A percentile compares a stretch with the other conserved stretches of the same genome.
Evolutionary conservation across 2,329 filamentous ascomycete genomes (phyloP).

Genomic region (Trichoderma sp.): DNA sequence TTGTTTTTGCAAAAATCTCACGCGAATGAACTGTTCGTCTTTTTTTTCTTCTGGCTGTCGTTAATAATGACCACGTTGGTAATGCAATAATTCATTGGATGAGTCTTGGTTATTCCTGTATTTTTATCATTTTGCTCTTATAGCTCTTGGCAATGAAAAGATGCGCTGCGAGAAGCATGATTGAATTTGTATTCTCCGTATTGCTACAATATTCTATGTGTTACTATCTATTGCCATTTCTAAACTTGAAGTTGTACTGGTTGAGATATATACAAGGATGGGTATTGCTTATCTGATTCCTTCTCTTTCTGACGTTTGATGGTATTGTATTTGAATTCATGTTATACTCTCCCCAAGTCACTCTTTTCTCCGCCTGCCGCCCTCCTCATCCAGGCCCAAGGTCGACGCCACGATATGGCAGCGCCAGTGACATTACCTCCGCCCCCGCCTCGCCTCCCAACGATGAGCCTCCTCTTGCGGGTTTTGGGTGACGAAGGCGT

Average conservation of each 20-base stretch:
- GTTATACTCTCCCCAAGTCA: constrained; percentile 14
- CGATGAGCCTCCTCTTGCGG: constrained; percentile 23
- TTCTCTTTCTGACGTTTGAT: not conserved
- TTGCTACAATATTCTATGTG: not conserved
- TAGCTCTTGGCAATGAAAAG: constrained; percentile 1
- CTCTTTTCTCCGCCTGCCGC: not conserved
- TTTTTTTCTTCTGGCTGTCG: not conserved
- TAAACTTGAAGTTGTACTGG: not conserved
- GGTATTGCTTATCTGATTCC: not conserved
- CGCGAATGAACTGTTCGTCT: constrained; percentile 25
- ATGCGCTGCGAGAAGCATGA: not conserved
- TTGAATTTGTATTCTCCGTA: not conserved
- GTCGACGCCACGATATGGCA: not conserved
- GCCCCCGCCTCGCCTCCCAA: constrained; percentile 12
- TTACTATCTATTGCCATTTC: not conserved
- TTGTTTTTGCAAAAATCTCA: constrained; percentile 1
- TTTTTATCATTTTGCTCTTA: not conserved
- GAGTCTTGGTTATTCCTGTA: not conserved
- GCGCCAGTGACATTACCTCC: not conserved
- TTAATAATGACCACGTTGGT: constrained; percentile 17
- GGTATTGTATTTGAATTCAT: not conserved
- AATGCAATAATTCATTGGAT: constrained; percentile 4
- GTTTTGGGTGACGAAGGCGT: constrained; percentile 5
- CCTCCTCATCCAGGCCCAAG: constrained; percentile 12
- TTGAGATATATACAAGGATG: not conserved